Evolutionary conservation across 2,329 filamentous ascomycete genomes (phyloP).

Genomic region (Pseudogymnoascus sp.): DNA sequence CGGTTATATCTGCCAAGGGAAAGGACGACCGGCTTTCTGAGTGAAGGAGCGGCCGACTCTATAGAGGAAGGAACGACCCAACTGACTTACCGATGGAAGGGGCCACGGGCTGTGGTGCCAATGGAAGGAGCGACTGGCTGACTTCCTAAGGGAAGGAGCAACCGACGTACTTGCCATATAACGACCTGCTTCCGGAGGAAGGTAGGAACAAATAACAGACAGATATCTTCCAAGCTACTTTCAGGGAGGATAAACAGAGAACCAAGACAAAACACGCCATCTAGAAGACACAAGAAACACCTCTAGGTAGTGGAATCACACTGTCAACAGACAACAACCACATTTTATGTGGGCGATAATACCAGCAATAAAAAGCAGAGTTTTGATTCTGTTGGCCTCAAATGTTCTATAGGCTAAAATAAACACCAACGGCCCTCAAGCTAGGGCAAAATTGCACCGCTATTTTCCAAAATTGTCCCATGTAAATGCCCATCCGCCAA

Average conservation of each 20-base stretch:
- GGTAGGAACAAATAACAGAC: not conserved
- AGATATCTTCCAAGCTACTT: no score
- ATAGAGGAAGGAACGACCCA: not conserved
- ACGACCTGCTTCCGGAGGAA: not conserved
- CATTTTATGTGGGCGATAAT: not conserved
- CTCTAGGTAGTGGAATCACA: not conserved
- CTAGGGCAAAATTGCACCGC: not conserved
- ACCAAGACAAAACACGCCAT: not conserved
- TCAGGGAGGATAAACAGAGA: not conserved
- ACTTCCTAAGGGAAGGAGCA: not conserved
- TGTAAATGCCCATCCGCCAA: not conserved
- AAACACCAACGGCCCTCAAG: not conserved
- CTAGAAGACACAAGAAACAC: not conserved
- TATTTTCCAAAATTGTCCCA: not conserved
- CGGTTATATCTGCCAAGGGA: not conserved
- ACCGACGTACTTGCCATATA: not conserved
- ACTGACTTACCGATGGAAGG: not conserved
- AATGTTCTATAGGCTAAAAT: not conserved
- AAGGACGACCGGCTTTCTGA: not conserved
- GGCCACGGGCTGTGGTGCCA: no score
- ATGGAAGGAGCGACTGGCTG: not conserved
- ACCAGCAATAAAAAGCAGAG: not conserved
- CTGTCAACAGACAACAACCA: not conserved
- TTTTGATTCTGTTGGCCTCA: not conserved
- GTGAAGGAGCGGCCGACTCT: not conserved